phyloP scores from a whole-genome alignment of 768 basidiomycete species.

The Leccinellum rugosiceps region DNA sequence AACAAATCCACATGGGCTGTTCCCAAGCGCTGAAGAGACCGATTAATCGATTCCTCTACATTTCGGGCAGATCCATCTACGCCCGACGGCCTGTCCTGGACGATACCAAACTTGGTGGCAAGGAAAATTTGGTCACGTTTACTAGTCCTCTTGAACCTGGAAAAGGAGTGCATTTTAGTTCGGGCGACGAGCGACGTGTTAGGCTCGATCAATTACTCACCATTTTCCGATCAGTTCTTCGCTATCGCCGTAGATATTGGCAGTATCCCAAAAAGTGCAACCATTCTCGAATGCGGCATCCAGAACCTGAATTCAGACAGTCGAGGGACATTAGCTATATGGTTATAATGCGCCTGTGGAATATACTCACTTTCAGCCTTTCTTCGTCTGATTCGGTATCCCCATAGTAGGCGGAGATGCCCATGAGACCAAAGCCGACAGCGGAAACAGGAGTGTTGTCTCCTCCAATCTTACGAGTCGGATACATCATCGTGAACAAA shows the following conservation, averaged over 20 bases:
- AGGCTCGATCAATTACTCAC: slow-evolving; percentile 14
- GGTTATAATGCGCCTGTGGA: too few species aligned
- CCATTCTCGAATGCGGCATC: slow-evolving; percentile 40
- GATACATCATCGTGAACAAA: slow-evolving; percentile 19
- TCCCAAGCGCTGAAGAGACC: slow-evolving; percentile 41
- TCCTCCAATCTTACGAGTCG: slow-evolving; percentile 46
- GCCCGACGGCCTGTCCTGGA: slow-evolving; percentile 25
- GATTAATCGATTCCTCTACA: slow-evolving; percentile 35
- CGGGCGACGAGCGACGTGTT: too few species aligned
- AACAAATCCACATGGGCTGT: slow-evolving; percentile 44
- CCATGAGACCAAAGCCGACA: slow-evolving; percentile 64
- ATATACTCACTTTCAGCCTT: slow-evolving; percentile 46
- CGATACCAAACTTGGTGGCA: slow-evolving; percentile 54
- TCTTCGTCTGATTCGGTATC: slow-evolving; percentile 48
- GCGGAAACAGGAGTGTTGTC: slow-evolving; percentile 35
- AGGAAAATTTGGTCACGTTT: slow-evolving; percentile 53
- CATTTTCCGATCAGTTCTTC: slow-evolving; percentile 48
- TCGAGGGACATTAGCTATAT: background rate
- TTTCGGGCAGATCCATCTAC: slow-evolving; percentile 41
- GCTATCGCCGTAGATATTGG: slow-evolving; percentile 40
- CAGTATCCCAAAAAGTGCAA: slow-evolving; percentile 47
- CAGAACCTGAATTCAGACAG: slow-evolving; percentile 31
- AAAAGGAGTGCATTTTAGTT: background rate
- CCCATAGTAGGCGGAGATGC: slow-evolving; percentile 50
- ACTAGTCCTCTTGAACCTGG: slow-evolving; percentile 45